phyloP scores from a whole-genome alignment of 495 filamentous ascomycete species.

The Talaromyces wortmannii region DNA sequence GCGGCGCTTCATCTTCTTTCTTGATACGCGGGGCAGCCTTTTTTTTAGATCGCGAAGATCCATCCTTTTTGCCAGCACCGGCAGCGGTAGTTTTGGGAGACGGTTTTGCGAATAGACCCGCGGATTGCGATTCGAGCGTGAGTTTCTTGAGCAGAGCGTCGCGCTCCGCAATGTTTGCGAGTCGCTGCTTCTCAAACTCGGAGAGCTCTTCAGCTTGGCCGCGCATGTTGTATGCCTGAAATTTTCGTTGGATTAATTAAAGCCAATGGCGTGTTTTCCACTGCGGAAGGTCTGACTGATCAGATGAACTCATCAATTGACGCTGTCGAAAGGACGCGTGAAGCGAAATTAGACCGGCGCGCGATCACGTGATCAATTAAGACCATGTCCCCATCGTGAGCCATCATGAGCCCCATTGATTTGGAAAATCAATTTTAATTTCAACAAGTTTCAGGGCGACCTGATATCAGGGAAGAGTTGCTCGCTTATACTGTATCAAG shows the following conservation, averaged over 20 bases:
- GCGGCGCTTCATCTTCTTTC: conserved; percentile 32
- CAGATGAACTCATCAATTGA: not conserved
- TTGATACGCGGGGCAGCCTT: conserved; percentile 39
- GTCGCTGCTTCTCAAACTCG: conserved; percentile 64
- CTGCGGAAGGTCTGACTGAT: not conserved
- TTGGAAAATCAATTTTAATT: too few relatives aligned
- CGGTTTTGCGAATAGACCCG: conserved; percentile 42
- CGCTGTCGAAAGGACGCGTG: conserved; percentile 4
- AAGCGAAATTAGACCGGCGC: not conserved
- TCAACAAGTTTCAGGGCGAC: not conserved
- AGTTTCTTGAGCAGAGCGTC: conserved; percentile 59
- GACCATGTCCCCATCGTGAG: not conserved
- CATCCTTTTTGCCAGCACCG: conserved; percentile 15
- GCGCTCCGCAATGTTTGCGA: conserved; percentile 69
- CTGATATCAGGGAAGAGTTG: too few relatives aligned
- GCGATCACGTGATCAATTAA: conserved; percentile 16
- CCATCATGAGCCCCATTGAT: too few relatives aligned
- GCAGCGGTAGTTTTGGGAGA: conserved; percentile 8
- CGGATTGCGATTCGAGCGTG: conserved; percentile 42
- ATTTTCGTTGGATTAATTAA: not conserved
- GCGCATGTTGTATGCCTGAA: not conserved
- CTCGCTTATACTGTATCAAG: too few relatives aligned
- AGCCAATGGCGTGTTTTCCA: not conserved
- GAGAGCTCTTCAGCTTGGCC: conserved; percentile 30
- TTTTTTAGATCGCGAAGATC: conserved; percentile 40